A percentile compares a stretch with the other conserved stretches of the same genome.
These are phyloP conservation scores for Datisca glomerata DNA, from an alignment of 306 rosid species.

Conservation along the genomic window DNA sequence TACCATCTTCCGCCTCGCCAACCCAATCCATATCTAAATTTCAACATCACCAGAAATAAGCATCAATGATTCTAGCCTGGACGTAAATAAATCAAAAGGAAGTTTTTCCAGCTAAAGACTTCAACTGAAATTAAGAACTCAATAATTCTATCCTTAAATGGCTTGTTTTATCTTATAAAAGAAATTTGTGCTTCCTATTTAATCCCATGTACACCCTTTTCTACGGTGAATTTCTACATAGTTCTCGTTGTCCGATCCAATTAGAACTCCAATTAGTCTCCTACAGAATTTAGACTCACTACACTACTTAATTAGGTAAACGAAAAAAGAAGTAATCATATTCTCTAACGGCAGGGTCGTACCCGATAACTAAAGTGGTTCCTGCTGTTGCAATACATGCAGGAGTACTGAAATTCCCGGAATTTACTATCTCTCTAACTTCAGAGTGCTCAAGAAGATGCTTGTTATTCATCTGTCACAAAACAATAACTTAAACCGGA, in stretches of 20 bases:
- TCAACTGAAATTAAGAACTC: background rate
- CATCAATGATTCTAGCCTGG: constrained; percentile 1
- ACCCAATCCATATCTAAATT: constrained; percentile 74
- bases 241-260: too few species aligned
- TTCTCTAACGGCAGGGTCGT: constrained; percentile 24
- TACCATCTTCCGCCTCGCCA: constrained; percentile 91
- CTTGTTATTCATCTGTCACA: constrained; percentile 44
- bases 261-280: too few species aligned
- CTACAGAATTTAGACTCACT: too few species aligned
- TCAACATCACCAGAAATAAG: background rate
- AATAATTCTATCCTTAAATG: too few species aligned
- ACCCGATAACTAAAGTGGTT: constrained; percentile 80
- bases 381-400: constrained; percentile 85
- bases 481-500: constrained; percentile 11
- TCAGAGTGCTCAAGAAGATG: constrained; percentile 41
- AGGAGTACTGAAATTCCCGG: constrained; percentile 38
- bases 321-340: too few species aligned
- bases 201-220: too few species aligned
- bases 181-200: too few species aligned
- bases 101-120: background rate
- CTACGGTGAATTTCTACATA: too few species aligned
- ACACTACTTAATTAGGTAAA: too few species aligned
- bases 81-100: background rate
- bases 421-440: constrained; percentile 41
- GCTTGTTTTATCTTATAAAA: too few species aligned